Evolutionary conservation across 306 rosid species (phyloP), one percentile per base, ranked within the genome.

Genomic region (Medicago ruthenica): DNA sequence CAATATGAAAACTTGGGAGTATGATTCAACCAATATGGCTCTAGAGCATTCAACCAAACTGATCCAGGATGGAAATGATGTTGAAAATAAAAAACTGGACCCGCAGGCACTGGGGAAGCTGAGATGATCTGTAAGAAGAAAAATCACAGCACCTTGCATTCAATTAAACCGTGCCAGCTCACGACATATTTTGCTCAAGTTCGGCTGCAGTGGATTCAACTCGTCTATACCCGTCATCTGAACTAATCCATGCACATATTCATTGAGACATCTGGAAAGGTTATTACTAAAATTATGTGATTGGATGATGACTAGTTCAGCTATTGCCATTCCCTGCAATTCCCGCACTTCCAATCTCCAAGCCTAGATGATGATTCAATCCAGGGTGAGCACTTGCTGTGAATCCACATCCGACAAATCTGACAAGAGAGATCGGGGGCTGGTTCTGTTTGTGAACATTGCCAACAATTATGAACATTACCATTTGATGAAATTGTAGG

Each of bases 321-420:
- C 62, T 77, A 77, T 36, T 14, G 51, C 81, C 81, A 77, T 31
- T 69, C 70, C 76, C 81, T 74, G 42, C 81, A 77, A 69, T 69
- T 53, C 69, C 81, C 81, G 59, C 81, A 77, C n/a, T 24, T 77
- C 81, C 81, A 77, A 44, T 47, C 24, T 58, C 18, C 63, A 18
- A 31, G 54, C 53, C 68, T 62, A 58, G 70, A 45, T 44, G 81
- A 8, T 18, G 81, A 77, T 69, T 77, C 81, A 59, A 69, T 72
- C 81, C 81, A 77, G 54, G 76, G 81, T 34, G 81, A 77, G 69
- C 81, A 77, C 13, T 77, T 68, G 6, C 18, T 58, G 63, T 77
- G 81, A 77, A 77, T 58, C 81, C 76, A 59, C 44, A 44, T 69
- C 50, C 70, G 50, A 59, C 81, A 77, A 58, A 31, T 48, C 71